Evolutionary conservation across 1,284 basidiomycete genomes (phyloP), one percentile per base, ranked within the genome.

Genomic region (Cryptococcus hybrid): DNA sequence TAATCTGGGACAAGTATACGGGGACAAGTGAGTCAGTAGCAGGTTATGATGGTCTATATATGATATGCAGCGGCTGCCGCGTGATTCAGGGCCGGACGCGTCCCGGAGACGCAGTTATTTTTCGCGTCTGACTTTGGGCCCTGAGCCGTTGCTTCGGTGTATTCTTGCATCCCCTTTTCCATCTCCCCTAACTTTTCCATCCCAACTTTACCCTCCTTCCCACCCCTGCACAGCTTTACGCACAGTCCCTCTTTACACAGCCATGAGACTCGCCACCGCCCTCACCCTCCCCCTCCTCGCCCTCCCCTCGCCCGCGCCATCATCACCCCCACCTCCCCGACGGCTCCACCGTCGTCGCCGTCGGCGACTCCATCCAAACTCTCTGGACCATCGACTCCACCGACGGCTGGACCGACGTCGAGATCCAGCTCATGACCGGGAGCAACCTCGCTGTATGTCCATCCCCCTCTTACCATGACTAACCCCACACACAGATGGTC

Each of bases 381-480:
- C 54, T 66, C 7, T 80, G 78, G 78, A 56, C 64, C 11, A 59
- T 64, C 13, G 79, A 80, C 64, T 64, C 69, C 11, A 68, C 68
- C n/a, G 77, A 77, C 47, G 60, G 53, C 48, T 80, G 78, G 78
- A 78, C 60, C 44, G 65, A 78, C 60, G 65, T 76, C 52, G 64
- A 66, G 42, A 72, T 77, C 50, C 63, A 73, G 59, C 61, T 78
- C 48, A 77, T 77, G 77, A 74, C 74, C 8, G 77, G 77, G 38
- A 65, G 71, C 48, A 75, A 78, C 65, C 54, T 64, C 12, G 40
- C 60, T 12, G 65, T 70, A 57, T 61, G 24, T 15, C 39, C 5
- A 34, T 35, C 13, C 8, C 24, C 52, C 52, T 47, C n/a, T 8
- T 12, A 18, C 12, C 13, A 38, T 35, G 8, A 15, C 52, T 30